A percentile compares a stretch with the other conserved stretches of the same genome.
Conservation (phyloP, 73 alveolate genomes). For the Durusdinium trenchii region DNA sequence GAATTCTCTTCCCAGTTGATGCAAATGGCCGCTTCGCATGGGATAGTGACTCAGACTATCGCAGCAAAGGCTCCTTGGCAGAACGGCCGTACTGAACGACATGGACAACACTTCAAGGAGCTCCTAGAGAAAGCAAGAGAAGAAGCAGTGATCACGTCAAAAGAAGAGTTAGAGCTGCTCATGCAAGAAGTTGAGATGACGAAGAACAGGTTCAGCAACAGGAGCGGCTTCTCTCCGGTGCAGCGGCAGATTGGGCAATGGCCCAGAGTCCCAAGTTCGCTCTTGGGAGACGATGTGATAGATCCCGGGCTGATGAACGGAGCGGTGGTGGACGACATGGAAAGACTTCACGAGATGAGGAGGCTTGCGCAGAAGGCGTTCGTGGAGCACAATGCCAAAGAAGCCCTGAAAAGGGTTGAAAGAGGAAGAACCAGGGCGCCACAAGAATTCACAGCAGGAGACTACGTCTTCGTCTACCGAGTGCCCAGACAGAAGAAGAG, state of each 20-base stretch:
- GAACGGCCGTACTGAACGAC: neutral
- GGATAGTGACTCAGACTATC: neutral
- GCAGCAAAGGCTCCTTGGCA: constrained; percentile 28
- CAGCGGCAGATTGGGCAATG: constrained; percentile 26
- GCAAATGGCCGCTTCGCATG: neutral
- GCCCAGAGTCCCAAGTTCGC: neutral
- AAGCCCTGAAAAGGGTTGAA: neutral
- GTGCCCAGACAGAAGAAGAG: neutral
- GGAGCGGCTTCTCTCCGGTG: neutral
- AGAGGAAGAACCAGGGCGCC: neutral
- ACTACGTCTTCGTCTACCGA: neutral
- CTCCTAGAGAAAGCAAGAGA: neutral
- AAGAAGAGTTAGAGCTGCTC: neutral
- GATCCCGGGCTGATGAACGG: neutral
- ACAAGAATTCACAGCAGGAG: neutral
- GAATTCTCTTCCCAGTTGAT: neutral
- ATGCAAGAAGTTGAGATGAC: neutral
- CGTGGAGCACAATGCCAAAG: neutral
- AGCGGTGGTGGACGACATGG: neutral
- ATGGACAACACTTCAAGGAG: constrained; percentile 22
- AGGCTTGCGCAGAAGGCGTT: constrained; percentile 10
- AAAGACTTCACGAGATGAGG: neutral
- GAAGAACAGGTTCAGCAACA: neutral
- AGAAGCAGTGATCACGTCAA: neutral
- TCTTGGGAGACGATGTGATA: neutral